Base-by-base conservation (phyloP, 345 rosid species). In the Raphanus raphanistrum region DNA sequence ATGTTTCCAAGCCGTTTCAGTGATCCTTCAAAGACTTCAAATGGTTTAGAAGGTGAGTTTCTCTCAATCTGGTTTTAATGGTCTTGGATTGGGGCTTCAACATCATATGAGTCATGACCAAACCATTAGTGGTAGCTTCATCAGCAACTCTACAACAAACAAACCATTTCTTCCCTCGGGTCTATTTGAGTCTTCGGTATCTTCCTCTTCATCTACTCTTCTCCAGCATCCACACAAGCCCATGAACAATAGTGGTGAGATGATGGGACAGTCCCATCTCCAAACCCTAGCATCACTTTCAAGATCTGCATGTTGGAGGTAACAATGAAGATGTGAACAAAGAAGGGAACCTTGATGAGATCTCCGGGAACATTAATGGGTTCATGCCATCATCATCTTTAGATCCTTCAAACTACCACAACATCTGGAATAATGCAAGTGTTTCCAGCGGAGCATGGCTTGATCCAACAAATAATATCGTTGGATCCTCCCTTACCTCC, bases 401-500 rank as follows among this genome's bases (percentile, higher is more conserved):
- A 32, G 98, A 93, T 84, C 92, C 92, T 63, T 78, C 89, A 26
- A 72, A 62, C 71, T 81, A 80, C 67, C 73, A 73, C 78, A 73
- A 28, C 82, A 62, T 68, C 25, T 79, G 82, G 82, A 79, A 41
- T 67, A 50, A 78, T 55, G 63, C 84, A 33, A 84, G 76, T 82
- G 66, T 67, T 68, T 80, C 73, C 43, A 80, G 75, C 74, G 79
- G 84, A 75, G 82, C 85, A 63, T 93, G 94, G 97, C 88, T 86
- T 79, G 97, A 90, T 82, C 90, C 91, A 57, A 63, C 85, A 68
- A 89, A 82, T 80, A 83, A 76, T 76, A 79, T 68, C 78, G 74
- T 84, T 79, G 92, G 90, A 43, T 89, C 96, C 60, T 90, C 96
- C 16, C 88, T 89, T 77, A 86, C 94, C 78, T 86, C 94, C 75